Conservation (phyloP, 208 protist species). For the Leishmania gerbilli region DNA sequence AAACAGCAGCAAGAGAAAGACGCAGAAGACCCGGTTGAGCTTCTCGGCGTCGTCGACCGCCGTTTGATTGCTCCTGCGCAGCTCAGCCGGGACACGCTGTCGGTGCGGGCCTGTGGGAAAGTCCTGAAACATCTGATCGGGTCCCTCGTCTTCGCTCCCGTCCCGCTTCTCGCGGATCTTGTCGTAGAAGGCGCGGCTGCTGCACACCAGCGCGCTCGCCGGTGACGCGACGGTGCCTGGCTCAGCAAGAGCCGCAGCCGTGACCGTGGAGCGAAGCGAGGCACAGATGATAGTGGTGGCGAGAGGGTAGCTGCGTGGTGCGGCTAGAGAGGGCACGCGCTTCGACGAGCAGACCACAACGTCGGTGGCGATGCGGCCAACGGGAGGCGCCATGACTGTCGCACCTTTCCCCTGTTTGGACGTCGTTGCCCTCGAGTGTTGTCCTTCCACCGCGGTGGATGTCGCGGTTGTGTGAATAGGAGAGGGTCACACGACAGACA, state of each 20-base stretch:
- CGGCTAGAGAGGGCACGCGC: background rate
- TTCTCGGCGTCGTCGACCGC: conserved; percentile 50
- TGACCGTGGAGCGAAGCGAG: background rate
- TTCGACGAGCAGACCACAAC: background rate
- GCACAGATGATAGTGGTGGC: background rate
- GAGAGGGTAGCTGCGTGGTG: background rate
- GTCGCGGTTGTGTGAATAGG: background rate
- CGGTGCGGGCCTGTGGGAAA: conserved; percentile 52
- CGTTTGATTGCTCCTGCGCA: conserved; percentile 43
- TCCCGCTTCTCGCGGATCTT: conserved; percentile 60
- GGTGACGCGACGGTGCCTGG: background rate
- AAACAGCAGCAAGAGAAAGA: conserved; percentile 25
- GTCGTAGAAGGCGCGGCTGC: conserved; percentile 61
- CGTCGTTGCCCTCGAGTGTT: background rate
- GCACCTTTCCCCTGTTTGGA: background rate
- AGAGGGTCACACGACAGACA: background rate
- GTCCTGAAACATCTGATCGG: conserved; percentile 59
- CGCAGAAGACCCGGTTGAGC: conserved; percentile 42
- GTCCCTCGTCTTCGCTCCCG: conserved; percentile 46
- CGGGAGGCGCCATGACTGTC: background rate
- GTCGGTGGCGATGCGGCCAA: background rate
- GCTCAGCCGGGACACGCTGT: conserved; percentile 49
- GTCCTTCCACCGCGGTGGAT: background rate
- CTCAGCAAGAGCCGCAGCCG: background rate
- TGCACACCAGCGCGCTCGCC: conserved; percentile 17